phyloP scores from a whole-genome alignment of 1,139 yeast genomes.

The Debaryomyces subglobosus region DNA sequence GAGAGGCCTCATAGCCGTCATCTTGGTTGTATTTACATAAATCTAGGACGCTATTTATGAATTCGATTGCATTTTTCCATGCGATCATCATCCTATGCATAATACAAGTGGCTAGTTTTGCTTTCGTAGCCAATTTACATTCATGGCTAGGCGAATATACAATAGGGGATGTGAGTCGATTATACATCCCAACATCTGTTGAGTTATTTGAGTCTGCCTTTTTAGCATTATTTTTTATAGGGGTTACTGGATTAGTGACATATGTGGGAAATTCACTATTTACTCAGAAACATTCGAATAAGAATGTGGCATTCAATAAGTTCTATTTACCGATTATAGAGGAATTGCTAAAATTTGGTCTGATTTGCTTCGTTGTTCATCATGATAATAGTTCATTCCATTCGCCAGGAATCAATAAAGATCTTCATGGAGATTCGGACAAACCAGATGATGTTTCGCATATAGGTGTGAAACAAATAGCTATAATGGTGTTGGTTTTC shows the following conservation, averaged over 20 bases:
- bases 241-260: neutral
- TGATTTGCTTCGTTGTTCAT: conserved; percentile 12
- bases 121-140: neutral
- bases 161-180: neutral
- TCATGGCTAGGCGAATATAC: neutral
- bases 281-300: neutral
- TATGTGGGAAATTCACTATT: neutral
- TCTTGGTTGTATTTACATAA: neutral
- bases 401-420: neutral
- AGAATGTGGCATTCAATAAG: conserved; percentile 10
- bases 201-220: neutral
- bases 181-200: neutral
- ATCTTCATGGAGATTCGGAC: neutral
- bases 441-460: neutral
- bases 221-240: neutral
- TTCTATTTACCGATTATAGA: conserved; percentile 19
- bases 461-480: conserved; percentile 14
- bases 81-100: neutral
- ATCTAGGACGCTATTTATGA: neutral
- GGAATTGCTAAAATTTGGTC: conserved; percentile 14
- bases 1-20: neutral
- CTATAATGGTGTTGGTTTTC: conserved; percentile 15
- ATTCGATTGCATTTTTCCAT: neutral
- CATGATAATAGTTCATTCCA: neutral
- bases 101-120: neutral